Evolutionary conservation across 2,329 filamentous ascomycete genomes (phyloP), one percentile per base, ranked within the genome.

Genomic region (Chaetomium sp.): DNA sequence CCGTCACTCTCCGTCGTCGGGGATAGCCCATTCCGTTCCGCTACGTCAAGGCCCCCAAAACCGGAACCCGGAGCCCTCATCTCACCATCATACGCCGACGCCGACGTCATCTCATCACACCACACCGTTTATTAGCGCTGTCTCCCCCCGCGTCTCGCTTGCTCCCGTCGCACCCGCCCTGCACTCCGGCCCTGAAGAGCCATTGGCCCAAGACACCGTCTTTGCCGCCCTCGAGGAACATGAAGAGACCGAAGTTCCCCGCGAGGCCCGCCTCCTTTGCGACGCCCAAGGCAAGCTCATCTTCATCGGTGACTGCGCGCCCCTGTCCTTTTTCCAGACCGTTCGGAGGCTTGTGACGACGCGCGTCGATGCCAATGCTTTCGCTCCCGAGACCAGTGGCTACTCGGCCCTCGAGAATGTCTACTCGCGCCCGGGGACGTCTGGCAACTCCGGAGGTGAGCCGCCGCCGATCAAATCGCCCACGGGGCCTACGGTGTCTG

Each of bases 251-350:
- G 82, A 85, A 25, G 83, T 85, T 3, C 83, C 82, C 2, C 77
- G 82, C 1, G 83, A 85, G 64, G 83, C 83, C 2, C 76, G 82
- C 2, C 74, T 85, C 5, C 74, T 85, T 0, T 80, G 80, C 50
- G 83, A 85, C 66, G 78, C 81, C 0, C 81, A 83, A 63, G 83
- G 83, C 0, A 84, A 84, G 68, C 71, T 84, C 25, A 81, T 83
- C 33, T 85, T 85, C 70, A 82, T 85, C 27, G 83, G 83, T 5
- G 83, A 85, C 70, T 85, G 83, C 67, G 83, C 83, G 4, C 83
- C 83, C 0, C 73, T 85, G 23, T 85, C 83, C 0, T 82, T 85
- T 66, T 85, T 85, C 68, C 82, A 85, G 67, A 84, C 82, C 0
- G 80, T 85, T 7, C 77, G 83, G 1, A 79, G 83, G 68, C 77